Conservation (phyloP, 441 rosid species). For the Biscutella auriculata region DNA sequence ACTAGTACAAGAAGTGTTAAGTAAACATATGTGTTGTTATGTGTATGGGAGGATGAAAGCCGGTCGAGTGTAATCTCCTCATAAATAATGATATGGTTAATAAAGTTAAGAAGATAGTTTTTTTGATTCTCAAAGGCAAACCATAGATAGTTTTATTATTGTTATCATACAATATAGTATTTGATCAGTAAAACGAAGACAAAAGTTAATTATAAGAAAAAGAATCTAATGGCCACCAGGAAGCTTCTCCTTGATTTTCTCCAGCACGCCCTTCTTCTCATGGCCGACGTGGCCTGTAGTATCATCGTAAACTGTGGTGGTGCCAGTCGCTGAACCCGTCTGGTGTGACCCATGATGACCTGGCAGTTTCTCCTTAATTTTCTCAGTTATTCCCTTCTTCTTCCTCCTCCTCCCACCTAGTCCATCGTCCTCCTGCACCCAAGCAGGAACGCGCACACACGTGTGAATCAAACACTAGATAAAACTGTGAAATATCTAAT, state of each 20-base stretch:
- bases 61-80: too few species aligned
- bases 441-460: neutral
- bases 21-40: too few species aligned
- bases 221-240: slow-evolving; percentile 4
- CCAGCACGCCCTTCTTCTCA: slow-evolving; percentile 21
- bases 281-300: neutral
- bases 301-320: slow-evolving; percentile 8
- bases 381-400: slow-evolving; percentile 16
- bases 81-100: too few species aligned
- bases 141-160: too few species aligned
- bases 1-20: too few species aligned
- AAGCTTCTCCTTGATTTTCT: slow-evolving; percentile 23
- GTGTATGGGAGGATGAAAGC: too few species aligned
- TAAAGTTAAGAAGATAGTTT: too few species aligned
- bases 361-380: slow-evolving; percentile 20
- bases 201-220: neutral
- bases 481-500: too few species aligned
- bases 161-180: neutral
- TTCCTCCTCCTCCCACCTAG: slow-evolving; percentile 18
- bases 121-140: too few species aligned
- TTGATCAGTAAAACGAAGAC: neutral
- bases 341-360: slow-evolving; percentile 16
- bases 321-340: neutral
- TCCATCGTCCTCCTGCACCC: slow-evolving; percentile 23
- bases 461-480: too few species aligned